Evolutionary conservation across 768 basidiomycete genomes (phyloP).

Genomic region (Pholiota molesta): DNA sequence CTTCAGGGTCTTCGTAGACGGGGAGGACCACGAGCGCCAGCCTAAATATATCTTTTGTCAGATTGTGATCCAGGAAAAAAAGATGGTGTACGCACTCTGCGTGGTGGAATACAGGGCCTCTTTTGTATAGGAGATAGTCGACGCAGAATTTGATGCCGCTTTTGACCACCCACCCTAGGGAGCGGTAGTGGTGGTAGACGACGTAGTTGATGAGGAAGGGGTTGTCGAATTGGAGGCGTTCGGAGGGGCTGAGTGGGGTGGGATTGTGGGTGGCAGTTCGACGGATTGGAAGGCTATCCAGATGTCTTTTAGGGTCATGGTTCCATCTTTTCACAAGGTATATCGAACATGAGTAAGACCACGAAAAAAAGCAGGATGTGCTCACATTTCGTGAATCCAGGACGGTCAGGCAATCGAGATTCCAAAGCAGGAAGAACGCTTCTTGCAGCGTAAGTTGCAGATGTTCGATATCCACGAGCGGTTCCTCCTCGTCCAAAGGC

Average conservation of each 20-base stretch:
- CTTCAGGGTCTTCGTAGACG: constrained; percentile 82
- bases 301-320: constrained; percentile 58
- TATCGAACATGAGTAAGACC: constrained; percentile 7
- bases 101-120: constrained; percentile 93
- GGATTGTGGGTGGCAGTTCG: constrained; percentile 46
- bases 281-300: constrained; percentile 67
- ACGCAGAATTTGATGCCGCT: constrained; percentile 97
- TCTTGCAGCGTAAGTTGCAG: constrained; percentile 89
- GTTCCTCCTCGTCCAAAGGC: constrained; percentile 48
- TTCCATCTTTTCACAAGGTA: constrained; percentile 43
- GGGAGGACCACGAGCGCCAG: constrained; percentile 92
- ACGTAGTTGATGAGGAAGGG: constrained; percentile 91
- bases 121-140: constrained; percentile 92
- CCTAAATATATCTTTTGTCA: constrained; percentile 40
- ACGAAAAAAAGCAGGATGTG: neutral
- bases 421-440: constrained; percentile 88
- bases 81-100: constrained; percentile 71
- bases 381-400: constrained; percentile 67
- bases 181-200: constrained; percentile 93
- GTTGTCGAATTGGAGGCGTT: constrained; percentile 71
- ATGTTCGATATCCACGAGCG: constrained; percentile 80
- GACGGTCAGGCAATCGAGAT: constrained; percentile 78
- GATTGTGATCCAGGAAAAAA: neutral
- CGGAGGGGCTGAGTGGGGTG: constrained; percentile 26
- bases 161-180: constrained; percentile 96